Percentiles rank a stretch among this genome's conserved stretches.
Evolutionary conservation across 768 basidiomycete species (phyloP).

Genomic region (Amanita muscaria): DNA sequence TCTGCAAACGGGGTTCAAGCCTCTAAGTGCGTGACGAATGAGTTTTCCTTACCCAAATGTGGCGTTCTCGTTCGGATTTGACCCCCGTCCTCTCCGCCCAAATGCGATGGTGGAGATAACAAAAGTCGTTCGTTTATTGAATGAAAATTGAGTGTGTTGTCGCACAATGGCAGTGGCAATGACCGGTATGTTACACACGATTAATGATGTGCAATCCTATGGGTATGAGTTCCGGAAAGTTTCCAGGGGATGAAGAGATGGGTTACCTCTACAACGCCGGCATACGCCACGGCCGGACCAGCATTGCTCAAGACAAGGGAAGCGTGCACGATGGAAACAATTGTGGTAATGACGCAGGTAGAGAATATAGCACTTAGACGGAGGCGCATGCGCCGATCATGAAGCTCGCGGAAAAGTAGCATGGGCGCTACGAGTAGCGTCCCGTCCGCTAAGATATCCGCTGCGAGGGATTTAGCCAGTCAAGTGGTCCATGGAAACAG

Average conservation of each 20-base stretch:
- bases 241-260: neutral
- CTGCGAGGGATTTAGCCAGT: constrained; percentile 17
- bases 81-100: too few relatives aligned
- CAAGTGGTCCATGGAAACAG: neutral
- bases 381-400: constrained; percentile 27
- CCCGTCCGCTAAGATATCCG: constrained; percentile 37
- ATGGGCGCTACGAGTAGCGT: constrained; percentile 38
- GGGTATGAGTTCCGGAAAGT: neutral
- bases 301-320: constrained; percentile 27
- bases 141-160: too few relatives aligned
- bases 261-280: constrained; percentile 37
- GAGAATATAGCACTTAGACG: constrained; percentile 44
- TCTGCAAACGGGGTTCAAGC: too few relatives aligned
- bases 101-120: too few relatives aligned
- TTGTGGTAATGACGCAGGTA: constrained; percentile 41
- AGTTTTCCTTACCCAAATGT: too few relatives aligned
- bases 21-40: too few relatives aligned
- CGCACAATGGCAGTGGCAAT: constrained; percentile 13
- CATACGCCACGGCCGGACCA: constrained; percentile 23
- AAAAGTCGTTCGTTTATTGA: too few relatives aligned
- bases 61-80: too few relatives aligned
- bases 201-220: constrained; percentile 26
- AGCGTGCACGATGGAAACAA: constrained; percentile 37
- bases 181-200: constrained; percentile 33
- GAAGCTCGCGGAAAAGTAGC: constrained; percentile 34